Percentiles rank a stretch among this genome's conserved stretches.
Evolutionary conservation across 306 rosid genomes (phyloP).

Genomic region (Castanea sativa): DNA sequence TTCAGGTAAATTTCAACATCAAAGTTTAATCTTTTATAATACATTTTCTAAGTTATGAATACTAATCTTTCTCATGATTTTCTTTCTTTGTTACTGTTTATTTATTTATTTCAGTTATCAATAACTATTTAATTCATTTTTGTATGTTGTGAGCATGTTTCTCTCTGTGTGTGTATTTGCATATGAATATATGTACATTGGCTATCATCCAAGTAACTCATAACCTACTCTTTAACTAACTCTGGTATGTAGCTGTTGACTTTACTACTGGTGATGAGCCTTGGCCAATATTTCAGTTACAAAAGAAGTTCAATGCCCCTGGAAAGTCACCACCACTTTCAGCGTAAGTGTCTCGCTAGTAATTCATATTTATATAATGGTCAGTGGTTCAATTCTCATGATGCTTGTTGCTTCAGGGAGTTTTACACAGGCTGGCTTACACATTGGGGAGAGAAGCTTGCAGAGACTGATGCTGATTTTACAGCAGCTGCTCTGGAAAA

Average conservation of each 20-base stretch:
- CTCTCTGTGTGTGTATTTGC: not conserved
- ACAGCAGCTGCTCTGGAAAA: constrained; percentile 70
- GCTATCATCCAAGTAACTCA: constrained; percentile 14
- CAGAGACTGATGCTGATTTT: constrained; percentile 62
- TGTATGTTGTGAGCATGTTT: not conserved
- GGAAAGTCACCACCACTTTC: constrained; percentile 96
- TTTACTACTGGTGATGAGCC: constrained; percentile 78
- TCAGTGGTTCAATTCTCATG: constrained; percentile 25
- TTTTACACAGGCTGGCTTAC: constrained; percentile 98
- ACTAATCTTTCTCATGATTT: constrained; percentile 3
- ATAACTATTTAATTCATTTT: not conserved
- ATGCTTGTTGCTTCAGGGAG: constrained; percentile 61
- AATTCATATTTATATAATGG: constrained; percentile 22
- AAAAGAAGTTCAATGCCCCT: constrained; percentile 83
- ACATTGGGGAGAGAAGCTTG: constrained; percentile 88
- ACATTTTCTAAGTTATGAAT: not conserved
- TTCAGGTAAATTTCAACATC: constrained; percentile 56
- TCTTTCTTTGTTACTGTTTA: not conserved
- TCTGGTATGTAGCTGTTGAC: constrained; percentile 72
- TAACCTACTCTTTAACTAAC: constrained; percentile 25
- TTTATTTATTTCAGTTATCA: not conserved
- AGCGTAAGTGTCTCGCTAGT: constrained; percentile 53
- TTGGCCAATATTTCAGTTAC: constrained; percentile 88
- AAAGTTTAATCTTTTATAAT: not conserved
- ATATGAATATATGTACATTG: not conserved